A percentile compares a stretch with the other conserved stretches of the same genome.
These are phyloP conservation scores for Russula compacta DNA, from an alignment of 768 basidiomycete species.

Conservation along the genomic window DNA sequence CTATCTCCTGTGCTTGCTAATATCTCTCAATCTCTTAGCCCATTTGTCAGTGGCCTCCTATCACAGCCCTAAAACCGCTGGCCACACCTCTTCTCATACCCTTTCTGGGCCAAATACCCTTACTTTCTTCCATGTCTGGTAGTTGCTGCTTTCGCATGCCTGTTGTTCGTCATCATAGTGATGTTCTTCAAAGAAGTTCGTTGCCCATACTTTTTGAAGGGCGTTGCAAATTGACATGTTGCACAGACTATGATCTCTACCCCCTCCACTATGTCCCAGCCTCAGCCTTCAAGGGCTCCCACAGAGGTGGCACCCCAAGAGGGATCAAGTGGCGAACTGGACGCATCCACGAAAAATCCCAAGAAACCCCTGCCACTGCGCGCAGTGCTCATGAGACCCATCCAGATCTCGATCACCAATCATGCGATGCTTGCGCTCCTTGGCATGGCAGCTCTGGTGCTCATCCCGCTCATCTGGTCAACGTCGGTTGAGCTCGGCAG, in stretches of 20 bases:
- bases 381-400: conserved; percentile 26
- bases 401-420: conserved; percentile 37
- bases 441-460: conserved; percentile 32
- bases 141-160: neutral
- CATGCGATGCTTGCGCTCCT: conserved; percentile 36
- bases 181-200: no score
- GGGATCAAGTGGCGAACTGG: neutral
- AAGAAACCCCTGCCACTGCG: conserved; percentile 28
- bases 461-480: conserved; percentile 39
- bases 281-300: neutral
- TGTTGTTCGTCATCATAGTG: neutral
- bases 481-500: conserved; percentile 36
- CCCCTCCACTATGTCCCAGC: neutral
- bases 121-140: conserved; percentile 23
- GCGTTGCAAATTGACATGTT: no score
- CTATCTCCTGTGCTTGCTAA: neutral
- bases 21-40: conserved; percentile 10
- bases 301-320: neutral
- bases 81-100: conserved; percentile 14
- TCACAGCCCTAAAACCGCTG: conserved; percentile 23
- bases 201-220: no score
- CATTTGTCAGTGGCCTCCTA: conserved; percentile 21
- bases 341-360: no score
- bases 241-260: no score
- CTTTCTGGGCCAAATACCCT: conserved; percentile 22